phyloP scores from a whole-genome alignment of 2,329 filamentous ascomycete genomes.

The Verticillium longisporum region DNA sequence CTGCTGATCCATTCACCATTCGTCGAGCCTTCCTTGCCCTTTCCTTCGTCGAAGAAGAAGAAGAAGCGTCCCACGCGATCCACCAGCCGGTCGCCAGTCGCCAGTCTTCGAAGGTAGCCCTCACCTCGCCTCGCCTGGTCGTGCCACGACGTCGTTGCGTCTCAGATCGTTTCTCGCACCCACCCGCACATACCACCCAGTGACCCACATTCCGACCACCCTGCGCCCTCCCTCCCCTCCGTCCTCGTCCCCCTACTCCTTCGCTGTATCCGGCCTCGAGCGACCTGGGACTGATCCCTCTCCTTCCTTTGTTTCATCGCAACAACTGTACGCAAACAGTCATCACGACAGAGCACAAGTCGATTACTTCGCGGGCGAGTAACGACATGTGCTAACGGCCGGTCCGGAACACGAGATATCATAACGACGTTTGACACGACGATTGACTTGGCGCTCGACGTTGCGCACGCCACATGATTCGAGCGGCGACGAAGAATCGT shows the following conservation, averaged over 20 bases:
- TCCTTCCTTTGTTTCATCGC: background rate
- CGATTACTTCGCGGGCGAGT: constrained; percentile 43
- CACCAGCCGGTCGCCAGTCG: background rate
- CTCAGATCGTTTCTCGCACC: background rate
- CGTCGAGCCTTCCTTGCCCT: background rate
- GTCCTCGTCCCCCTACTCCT: constrained; percentile 54
- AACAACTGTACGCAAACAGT: constrained; percentile 3
- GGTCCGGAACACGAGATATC: constrained; percentile 20
- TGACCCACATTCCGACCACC: constrained; percentile 28
- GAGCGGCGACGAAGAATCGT: background rate
- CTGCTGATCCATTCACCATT: background rate
- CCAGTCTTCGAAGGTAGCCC: background rate
- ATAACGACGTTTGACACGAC: background rate
- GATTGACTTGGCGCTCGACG: background rate
- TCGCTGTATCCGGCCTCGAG: background rate
- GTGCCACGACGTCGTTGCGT: constrained; percentile 2
- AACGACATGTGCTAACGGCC: constrained; percentile 37
- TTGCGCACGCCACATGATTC: background rate
- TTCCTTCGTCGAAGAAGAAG: too few relatives aligned
- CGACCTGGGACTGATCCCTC: background rate
- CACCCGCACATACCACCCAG: background rate
- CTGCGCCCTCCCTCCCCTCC: constrained; percentile 36
- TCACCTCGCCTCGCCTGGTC: background rate
- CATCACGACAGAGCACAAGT: constrained; percentile 24
- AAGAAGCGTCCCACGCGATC: too few relatives aligned